These are phyloP conservation scores for Epichloe brachyelytri DNA, from an alignment of 2,329 filamentous ascomycete genomes.

Conservation along the genomic window DNA sequence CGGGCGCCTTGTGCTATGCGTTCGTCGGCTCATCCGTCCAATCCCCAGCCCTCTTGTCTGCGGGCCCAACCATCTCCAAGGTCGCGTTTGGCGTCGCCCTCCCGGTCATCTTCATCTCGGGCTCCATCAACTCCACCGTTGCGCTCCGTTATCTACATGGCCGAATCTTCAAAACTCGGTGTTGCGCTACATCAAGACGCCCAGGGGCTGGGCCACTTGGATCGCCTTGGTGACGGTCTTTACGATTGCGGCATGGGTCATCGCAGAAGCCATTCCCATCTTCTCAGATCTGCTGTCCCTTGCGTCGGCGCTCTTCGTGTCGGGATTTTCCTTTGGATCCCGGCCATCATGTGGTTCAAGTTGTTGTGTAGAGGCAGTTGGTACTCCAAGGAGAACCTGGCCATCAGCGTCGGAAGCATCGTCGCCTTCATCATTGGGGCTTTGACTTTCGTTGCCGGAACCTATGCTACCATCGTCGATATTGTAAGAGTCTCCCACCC, in stretches of 20 bases:
- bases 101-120: slow-evolving; percentile 62
- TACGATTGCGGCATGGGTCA: slow-evolving; percentile 53
- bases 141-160: slow-evolving; percentile 33
- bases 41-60: slow-evolving; percentile 56
- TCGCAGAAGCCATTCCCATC: slow-evolving; percentile 59
- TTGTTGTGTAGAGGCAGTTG: slow-evolving; percentile 17
- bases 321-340: slow-evolving; percentile 24
- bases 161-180: slow-evolving; percentile 29
- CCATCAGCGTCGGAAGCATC: slow-evolving; percentile 13
- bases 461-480: slow-evolving; percentile 17
- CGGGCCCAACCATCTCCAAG: slow-evolving; percentile 45
- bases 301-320: slow-evolving; percentile 35
- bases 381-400: slow-evolving; percentile 15
- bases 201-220: slow-evolving; percentile 41
- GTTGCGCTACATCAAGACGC: slow-evolving; percentile 34
- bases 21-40: slow-evolving; percentile 51
- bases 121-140: slow-evolving; percentile 50
- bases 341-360: slow-evolving; percentile 29
- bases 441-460: slow-evolving; percentile 16
- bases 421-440: slow-evolving; percentile 16
- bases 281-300: slow-evolving; percentile 52
- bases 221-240: slow-evolving; percentile 39
- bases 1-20: slow-evolving; percentile 54
- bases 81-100: slow-evolving; percentile 57
- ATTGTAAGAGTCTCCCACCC: slow-evolving; percentile 14